phyloP scores from a whole-genome alignment of 2,329 filamentous ascomycete species.

The Claviceps lovelessii region DNA sequence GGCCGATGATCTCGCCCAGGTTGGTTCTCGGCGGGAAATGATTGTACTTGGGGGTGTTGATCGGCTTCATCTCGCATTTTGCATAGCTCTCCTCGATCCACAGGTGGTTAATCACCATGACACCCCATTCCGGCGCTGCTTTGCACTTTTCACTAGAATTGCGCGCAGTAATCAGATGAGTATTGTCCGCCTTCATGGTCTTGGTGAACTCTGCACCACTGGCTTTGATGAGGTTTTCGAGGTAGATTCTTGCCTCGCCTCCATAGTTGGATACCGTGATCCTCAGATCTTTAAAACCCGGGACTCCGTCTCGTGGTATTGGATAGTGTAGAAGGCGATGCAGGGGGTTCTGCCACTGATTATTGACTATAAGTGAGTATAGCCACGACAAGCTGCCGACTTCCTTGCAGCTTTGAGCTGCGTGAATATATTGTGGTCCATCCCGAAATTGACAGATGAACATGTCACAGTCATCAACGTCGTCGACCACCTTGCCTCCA shows the following conservation, averaged over 20 bases:
- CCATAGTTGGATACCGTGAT: slow-evolving; percentile 96
- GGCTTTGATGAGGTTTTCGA: slow-evolving; percentile 80
- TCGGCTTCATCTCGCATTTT: slow-evolving; percentile 60
- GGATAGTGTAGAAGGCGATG: slow-evolving; percentile 82
- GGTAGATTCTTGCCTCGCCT: slow-evolving; percentile 80
- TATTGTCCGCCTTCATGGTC: slow-evolving; percentile 90
- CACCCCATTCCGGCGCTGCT: slow-evolving; percentile 83
- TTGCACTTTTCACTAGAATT: slow-evolving; percentile 83
- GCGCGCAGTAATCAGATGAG: slow-evolving; percentile 85
- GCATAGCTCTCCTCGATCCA: slow-evolving; percentile 98
- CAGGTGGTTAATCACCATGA: slow-evolving; percentile 81
- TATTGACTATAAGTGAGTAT: slow-evolving; percentile 78
- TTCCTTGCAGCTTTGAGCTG: slow-evolving; percentile 62
- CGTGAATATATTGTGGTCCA: slow-evolving; percentile 60
- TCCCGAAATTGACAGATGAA: slow-evolving; percentile 81
- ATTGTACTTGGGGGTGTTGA: slow-evolving; percentile 63
- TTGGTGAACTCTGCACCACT: slow-evolving; percentile 83
- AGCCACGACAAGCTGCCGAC: slow-evolving; percentile 92
- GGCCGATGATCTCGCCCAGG: slow-evolving; percentile 80
- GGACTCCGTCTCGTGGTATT: slow-evolving; percentile 58
- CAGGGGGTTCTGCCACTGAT: slow-evolving; percentile 76
- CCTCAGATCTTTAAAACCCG: slow-evolving; percentile 59
- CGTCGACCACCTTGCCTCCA: slow-evolving; percentile 53
- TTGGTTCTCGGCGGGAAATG: slow-evolving; percentile 85
- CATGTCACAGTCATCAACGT: slow-evolving; percentile 60